Conservation (phyloP, 805 yeast species). For the Saturnispora dispora region DNA sequence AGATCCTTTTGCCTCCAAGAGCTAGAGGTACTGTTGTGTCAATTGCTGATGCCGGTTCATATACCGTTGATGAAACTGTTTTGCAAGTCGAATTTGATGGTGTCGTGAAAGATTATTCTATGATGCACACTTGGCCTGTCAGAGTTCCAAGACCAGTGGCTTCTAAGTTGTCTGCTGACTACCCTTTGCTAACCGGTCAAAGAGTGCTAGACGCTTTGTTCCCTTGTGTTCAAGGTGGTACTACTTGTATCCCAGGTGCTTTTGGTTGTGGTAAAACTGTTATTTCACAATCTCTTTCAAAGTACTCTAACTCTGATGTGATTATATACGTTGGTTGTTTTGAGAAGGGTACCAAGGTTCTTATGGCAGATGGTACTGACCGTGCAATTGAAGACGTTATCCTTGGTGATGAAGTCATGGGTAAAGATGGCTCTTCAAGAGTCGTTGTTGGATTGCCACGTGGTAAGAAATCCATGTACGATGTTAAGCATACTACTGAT, state of each 20-base stretch:
- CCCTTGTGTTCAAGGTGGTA: conserved; percentile 99
- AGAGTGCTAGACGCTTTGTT: conserved; percentile 95
- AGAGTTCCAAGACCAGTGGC: conserved; percentile 99
- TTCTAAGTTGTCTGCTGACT: conserved; percentile 85
- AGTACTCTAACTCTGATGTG: conserved; percentile 94
- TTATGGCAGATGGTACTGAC: conserved; percentile 35
- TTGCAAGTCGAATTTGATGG: conserved; percentile 95
- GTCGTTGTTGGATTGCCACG: conserved; percentile 37
- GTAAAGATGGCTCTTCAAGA: conserved; percentile 13
- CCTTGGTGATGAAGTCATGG: conserved; percentile 8
- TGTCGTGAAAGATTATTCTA: conserved; percentile 64
- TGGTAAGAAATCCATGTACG: conserved; percentile 36
- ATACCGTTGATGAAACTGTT: conserved; percentile 80
- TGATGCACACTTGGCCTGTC: conserved; percentile 99
- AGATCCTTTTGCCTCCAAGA: conserved; percentile 92
- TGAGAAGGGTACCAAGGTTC: conserved; percentile 22
- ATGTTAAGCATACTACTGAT: conserved; percentile 17
- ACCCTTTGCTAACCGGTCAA: conserved; percentile 96
- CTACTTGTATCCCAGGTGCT: conserved; percentile 99
- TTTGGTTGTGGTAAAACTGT: conserved; percentile 89
- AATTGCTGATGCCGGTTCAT: conserved; percentile 84
- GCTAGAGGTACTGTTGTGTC: conserved; percentile 95
- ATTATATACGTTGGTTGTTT: conserved; percentile 83
- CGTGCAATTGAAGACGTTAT: conserved; percentile 1
- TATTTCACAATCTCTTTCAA: conserved; percentile 58